Evolutionary conservation across 106 monocot genomes (phyloP).

Genomic region (Dendrobium catenatum): DNA sequence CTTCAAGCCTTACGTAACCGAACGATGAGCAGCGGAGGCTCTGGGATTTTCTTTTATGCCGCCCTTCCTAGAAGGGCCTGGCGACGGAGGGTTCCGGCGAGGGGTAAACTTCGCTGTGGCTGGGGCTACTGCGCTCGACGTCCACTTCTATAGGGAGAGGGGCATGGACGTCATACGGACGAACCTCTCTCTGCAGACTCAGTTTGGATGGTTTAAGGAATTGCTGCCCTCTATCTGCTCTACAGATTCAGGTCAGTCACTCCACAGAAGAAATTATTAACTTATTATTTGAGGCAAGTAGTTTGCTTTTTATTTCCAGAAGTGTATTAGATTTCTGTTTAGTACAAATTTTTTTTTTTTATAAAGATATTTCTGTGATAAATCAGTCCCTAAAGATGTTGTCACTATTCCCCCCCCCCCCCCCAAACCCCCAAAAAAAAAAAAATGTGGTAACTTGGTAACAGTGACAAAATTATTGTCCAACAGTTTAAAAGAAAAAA

Average conservation of each 20-base stretch:
- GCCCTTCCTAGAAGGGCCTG: conserved; percentile 22
- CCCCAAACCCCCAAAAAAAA: too few relatives aligned
- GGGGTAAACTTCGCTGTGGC: conserved; percentile 64
- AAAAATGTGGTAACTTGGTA: too few relatives aligned
- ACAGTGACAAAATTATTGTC: too few relatives aligned
- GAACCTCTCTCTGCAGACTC: conserved; percentile 26
- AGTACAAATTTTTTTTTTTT: too few relatives aligned
- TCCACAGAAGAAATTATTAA: neutral
- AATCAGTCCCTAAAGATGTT: too few relatives aligned
- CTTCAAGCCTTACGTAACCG: conserved; percentile 1
- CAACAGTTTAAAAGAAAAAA: too few relatives aligned
- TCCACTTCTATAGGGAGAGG: conserved; percentile 17
- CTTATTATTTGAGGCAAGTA: too few relatives aligned
- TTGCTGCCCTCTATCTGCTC: conserved; percentile 33
- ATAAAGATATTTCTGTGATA: too few relatives aligned
- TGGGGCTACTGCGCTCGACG: conserved; percentile 47
- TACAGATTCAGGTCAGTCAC: conserved; percentile 11
- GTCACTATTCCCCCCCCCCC: too few relatives aligned
- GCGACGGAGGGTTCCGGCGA: conserved; percentile 12
- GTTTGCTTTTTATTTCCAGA: too few relatives aligned
- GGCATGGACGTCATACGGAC: conserved; percentile 14
- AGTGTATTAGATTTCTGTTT: too few relatives aligned
- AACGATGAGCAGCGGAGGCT: conserved; percentile 19
- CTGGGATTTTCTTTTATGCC: conserved; percentile 33
- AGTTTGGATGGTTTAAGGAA: conserved; percentile 38